Conservation (phyloP, 371 early-diverging fungal species). For the Phascolomyces articulosus region DNA sequence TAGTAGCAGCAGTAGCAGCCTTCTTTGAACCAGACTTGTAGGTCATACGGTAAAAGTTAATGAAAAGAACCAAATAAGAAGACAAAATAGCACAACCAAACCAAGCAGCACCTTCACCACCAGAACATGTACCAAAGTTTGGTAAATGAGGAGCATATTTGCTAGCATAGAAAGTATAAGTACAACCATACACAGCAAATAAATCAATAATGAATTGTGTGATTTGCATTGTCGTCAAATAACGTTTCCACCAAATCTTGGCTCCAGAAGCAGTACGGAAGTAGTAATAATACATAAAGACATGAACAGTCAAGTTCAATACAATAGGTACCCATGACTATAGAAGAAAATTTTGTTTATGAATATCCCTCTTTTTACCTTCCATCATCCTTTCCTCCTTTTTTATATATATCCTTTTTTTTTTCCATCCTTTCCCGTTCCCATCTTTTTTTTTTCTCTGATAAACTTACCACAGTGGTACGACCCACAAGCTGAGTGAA, state of each 20-base stretch:
- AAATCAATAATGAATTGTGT: slow-evolving; percentile 85
- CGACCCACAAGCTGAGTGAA: slow-evolving; percentile 70
- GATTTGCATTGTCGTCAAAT: slow-evolving; percentile 87
- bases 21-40: slow-evolving; percentile 61
- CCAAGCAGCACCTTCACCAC: slow-evolving; percentile 73
- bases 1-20: slow-evolving; percentile 9
- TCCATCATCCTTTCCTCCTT: not conserved
- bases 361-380: not conserved
- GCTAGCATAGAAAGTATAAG: slow-evolving; percentile 72
- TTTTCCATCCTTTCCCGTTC: not conserved
- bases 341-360: not conserved
- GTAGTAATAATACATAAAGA: slow-evolving; percentile 91
- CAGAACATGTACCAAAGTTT: slow-evolving; percentile 74
- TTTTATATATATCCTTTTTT: not conserved
- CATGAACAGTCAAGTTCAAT: slow-evolving; percentile 87
- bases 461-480: slow-evolving; percentile 68
- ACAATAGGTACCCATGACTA: slow-evolving; percentile 71
- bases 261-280: slow-evolving; percentile 81
- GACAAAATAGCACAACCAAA: slow-evolving; percentile 79
- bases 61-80: slow-evolving; percentile 81
- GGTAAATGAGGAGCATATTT: slow-evolving; percentile 64
- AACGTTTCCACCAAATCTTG: slow-evolving; percentile 89
- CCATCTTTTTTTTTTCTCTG: not conserved
- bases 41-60: slow-evolving; percentile 84
- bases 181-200: slow-evolving; percentile 70